Evolutionary conservation across 352 stramenopile species (phyloP).

Genomic region (Phytopythium aichiense): DNA sequence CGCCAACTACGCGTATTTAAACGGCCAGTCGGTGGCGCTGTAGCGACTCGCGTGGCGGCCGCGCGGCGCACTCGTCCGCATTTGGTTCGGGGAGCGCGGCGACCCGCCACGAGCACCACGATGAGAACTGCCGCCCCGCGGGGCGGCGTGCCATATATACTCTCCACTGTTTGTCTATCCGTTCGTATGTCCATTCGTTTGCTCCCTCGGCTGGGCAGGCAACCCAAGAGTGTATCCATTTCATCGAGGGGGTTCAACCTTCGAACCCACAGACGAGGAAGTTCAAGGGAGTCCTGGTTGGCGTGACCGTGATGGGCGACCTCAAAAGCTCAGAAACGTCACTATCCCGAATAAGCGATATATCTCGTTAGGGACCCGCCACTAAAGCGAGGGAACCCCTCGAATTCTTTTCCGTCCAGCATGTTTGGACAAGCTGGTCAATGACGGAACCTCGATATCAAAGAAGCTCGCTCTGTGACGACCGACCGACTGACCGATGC

Average conservation of each 20-base stretch:
- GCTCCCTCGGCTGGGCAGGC: no score
- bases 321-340: not conserved
- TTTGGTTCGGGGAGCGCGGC: not conserved
- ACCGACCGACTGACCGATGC: not conserved
- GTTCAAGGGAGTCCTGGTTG: not conserved
- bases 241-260: not conserved
- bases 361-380: no score
- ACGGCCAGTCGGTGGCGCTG: constrained; percentile 54
- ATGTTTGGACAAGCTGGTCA: not conserved
- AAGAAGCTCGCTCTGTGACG: no score
- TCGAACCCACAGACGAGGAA: no score
- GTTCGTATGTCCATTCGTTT: not conserved
- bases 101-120: not conserved
- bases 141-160: not conserved
- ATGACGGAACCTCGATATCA: not conserved
- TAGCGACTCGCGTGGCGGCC: constrained; percentile 18
- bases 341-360: not conserved
- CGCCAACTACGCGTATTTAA: constrained; percentile 65
- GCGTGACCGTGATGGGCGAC: not conserved
- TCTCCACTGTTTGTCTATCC: not conserved
- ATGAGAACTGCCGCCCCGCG: not conserved
- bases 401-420: not conserved
- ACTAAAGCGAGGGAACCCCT: no score
- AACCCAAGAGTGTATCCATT: not conserved
- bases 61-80: not conserved